These are phyloP conservation scores for Sporisorium exsertum DNA, from an alignment of 1,284 basidiomycete species.

Conservation along the genomic window DNA sequence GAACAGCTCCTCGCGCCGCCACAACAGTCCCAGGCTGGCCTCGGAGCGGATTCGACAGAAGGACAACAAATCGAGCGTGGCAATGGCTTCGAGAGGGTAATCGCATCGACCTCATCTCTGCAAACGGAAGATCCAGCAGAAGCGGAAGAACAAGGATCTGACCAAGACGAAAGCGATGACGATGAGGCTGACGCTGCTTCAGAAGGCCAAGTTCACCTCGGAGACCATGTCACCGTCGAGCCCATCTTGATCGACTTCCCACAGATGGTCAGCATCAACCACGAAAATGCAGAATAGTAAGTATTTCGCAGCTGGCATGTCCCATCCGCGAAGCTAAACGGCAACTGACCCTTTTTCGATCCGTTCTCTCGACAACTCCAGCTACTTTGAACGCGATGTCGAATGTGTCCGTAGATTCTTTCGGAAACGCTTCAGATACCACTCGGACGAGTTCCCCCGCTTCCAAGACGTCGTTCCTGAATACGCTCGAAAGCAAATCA, in stretches of 20 bases:
- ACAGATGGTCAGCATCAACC: slow-evolving; percentile 98
- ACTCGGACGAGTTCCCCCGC: slow-evolving; percentile 84
- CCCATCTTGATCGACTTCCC: slow-evolving; percentile 98
- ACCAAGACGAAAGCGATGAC: slow-evolving; percentile 40
- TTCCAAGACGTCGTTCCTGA: slow-evolving; percentile 59
- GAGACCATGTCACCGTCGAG: slow-evolving; percentile 79
- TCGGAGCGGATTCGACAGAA: slow-evolving; percentile 18
- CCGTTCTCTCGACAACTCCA: slow-evolving; percentile 67
- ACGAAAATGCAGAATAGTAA: slow-evolving; percentile 95
- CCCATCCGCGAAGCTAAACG: not conserved
- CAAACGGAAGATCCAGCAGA: slow-evolving; percentile 16
- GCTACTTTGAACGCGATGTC: slow-evolving; percentile 99
- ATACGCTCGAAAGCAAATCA: slow-evolving; percentile 32
- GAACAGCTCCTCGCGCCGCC: not conserved
- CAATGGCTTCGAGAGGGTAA: slow-evolving; percentile 61
- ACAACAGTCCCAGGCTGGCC: not conserved
- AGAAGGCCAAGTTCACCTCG: slow-evolving; percentile 79
- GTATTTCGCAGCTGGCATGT: slow-evolving; percentile 62
- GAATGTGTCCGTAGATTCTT: slow-evolving; percentile 96
- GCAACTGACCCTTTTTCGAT: slow-evolving; percentile 1
- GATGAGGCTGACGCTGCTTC: slow-evolving; percentile 75
- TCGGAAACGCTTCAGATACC: slow-evolving; percentile 88
- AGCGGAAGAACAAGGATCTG: slow-evolving; percentile 24
- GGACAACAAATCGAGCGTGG: slow-evolving; percentile 55
- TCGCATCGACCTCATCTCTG: slow-evolving; percentile 22